Percentiles rank a stretch among this genome's conserved stretches.
Evolutionary conservation across 225 moss, liverwort and hornwort species (phyloP).

Genomic region (Pseudoscleropodium purum): DNA sequence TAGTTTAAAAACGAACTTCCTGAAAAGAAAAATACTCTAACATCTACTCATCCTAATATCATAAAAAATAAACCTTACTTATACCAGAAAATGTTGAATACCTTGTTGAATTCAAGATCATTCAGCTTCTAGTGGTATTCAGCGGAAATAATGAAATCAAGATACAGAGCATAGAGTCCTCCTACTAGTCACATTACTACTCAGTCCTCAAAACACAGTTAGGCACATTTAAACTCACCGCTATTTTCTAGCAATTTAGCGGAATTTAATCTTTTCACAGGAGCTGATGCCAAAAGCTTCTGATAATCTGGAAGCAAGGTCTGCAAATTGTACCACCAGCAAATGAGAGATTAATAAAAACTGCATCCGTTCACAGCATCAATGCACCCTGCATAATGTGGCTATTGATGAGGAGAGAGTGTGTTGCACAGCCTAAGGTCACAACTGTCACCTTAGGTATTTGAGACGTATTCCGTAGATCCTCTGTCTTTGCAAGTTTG

Average conservation of each 20-base stretch:
- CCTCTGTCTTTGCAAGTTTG: conserved; percentile 80
- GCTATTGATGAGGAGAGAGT: neutral
- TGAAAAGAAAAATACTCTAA: neutral
- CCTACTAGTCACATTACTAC: neutral
- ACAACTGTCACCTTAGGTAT: conserved; percentile 68
- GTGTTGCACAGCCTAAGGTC: neutral
- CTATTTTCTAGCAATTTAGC: conserved; percentile 82
- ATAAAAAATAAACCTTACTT: neutral
- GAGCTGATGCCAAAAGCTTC: conserved; percentile 69
- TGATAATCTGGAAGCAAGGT: conserved; percentile 88
- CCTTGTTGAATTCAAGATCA: neutral
- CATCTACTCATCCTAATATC: neutral
- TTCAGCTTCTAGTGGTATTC: neutral
- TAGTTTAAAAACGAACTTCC: neutral
- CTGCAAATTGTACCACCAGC: conserved; percentile 15
- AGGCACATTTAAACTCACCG: conserved; percentile 32
- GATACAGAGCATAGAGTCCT: neutral
- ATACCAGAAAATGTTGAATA: neutral
- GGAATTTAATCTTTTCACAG: conserved; percentile 73
- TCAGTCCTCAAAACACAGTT: neutral
- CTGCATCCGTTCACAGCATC: neutral
- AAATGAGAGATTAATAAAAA: neutral
- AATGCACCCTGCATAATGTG: neutral
- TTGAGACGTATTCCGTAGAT: conserved; percentile 76
- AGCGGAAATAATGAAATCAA: neutral